phyloP scores from a whole-genome alignment of 768 basidiomycete species.

The Termitomyces sp. region DNA sequence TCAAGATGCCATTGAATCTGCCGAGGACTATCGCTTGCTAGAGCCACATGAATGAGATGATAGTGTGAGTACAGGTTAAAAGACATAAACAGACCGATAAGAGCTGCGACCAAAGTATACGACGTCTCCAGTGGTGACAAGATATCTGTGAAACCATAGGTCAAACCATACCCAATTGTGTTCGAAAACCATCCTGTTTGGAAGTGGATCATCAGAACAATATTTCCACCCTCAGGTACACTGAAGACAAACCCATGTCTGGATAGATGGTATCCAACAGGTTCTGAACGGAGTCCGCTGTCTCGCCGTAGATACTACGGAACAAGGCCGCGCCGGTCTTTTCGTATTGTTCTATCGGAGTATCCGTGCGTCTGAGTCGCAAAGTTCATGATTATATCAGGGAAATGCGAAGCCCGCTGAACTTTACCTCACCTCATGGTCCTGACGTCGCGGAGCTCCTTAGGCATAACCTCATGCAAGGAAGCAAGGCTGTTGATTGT shows the following conservation, averaged over 20 bases:
- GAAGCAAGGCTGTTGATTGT: slow-evolving; percentile 55
- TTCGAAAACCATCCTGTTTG: slow-evolving; percentile 49
- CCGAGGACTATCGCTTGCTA: slow-evolving; percentile 53
- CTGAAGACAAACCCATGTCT: slow-evolving; percentile 58
- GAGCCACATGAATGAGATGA: neutral
- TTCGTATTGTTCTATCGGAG: slow-evolving; percentile 40
- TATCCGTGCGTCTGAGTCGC: slow-evolving; percentile 33
- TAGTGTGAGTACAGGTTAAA: neutral
- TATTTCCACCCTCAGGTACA: neutral
- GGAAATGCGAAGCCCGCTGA: neutral
- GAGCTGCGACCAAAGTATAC: slow-evolving; percentile 56
- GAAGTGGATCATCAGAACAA: slow-evolving; percentile 1
- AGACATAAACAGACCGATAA: slow-evolving; percentile 30
- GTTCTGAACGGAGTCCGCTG: slow-evolving; percentile 41
- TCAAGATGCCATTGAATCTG: slow-evolving; percentile 67
- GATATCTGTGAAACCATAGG: slow-evolving; percentile 46
- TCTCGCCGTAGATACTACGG: slow-evolving; percentile 51
- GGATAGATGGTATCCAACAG: slow-evolving; percentile 54
- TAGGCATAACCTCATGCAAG: slow-evolving; percentile 49
- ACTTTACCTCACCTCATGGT: slow-evolving; percentile 32
- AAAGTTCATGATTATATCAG: neutral
- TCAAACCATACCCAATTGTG: slow-evolving; percentile 53
- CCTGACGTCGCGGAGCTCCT: slow-evolving; percentile 44
- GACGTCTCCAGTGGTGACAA: slow-evolving; percentile 53
- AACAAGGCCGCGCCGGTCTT: slow-evolving; percentile 42